Conservation (phyloP, 768 basidiomycete species). For the Pisolithus marmoratus region DNA sequence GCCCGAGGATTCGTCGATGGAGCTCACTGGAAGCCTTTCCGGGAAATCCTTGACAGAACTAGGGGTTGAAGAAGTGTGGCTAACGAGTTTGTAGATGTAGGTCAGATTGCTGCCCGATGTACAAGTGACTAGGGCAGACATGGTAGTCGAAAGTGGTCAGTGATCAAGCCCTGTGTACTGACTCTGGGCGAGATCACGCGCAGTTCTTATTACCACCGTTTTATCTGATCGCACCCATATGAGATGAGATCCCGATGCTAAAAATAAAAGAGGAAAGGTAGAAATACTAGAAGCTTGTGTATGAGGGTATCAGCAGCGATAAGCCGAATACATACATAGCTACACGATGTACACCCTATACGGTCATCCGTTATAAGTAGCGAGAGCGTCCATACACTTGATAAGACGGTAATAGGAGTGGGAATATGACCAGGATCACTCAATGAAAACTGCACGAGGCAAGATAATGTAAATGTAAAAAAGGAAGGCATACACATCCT, state of each 20-base stretch:
- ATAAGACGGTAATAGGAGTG: conserved; percentile 9
- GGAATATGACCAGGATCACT: conserved; percentile 6
- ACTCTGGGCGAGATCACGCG: too few relatives aligned
- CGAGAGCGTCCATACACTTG: conserved; percentile 17
- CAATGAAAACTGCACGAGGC: not conserved
- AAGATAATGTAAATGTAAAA: conserved; percentile 6
- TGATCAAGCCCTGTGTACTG: too few relatives aligned
- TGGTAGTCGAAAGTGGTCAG: not conserved
- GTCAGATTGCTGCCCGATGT: conserved; percentile 27
- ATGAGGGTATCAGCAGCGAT: conserved; percentile 20
- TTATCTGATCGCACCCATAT: not conserved
- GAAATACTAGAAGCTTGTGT: not conserved
- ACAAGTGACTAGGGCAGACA: not conserved
- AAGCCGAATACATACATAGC: conserved; percentile 14
- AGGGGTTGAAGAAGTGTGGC: conserved; percentile 34
- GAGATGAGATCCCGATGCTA: not conserved
- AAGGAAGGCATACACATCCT: not conserved
- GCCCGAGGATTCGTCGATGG: conserved; percentile 39
- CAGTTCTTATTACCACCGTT: not conserved
- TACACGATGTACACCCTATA: conserved; percentile 15
- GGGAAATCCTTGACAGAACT: conserved; percentile 33
- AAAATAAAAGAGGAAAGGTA: not conserved
- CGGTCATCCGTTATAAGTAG: conserved; percentile 4
- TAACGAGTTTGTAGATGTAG: conserved; percentile 60
- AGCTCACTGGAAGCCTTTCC: conserved; percentile 41